phyloP scores from a whole-genome alignment of 108 stramenopile genomes.

The Schizochytrium sp. region DNA sequence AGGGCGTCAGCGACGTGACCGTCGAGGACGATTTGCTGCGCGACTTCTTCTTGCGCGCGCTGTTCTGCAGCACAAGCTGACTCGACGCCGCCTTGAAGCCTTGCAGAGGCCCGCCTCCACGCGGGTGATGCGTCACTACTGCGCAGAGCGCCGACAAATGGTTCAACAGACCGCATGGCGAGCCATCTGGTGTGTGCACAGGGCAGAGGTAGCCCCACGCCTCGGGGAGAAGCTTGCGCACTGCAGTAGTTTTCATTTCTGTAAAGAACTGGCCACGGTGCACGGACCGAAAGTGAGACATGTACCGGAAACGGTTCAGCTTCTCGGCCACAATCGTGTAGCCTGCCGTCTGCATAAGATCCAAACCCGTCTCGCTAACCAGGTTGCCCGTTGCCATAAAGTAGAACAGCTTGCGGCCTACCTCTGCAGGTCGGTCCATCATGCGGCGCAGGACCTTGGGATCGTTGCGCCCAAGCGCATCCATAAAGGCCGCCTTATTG shows the following conservation, averaged over 20 bases:
- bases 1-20: not conserved
- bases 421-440: constrained; percentile 16
- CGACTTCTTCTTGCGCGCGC: constrained; percentile 16
- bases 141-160: constrained; percentile 73
- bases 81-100: not conserved
- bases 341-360: constrained; percentile 94
- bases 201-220: constrained; percentile 98
- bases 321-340: constrained; percentile 96
- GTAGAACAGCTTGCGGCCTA: constrained; percentile 67
- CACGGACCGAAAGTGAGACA: constrained; percentile 92
- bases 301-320: constrained; percentile 86
- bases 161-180: constrained; percentile 93
- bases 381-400: constrained; percentile 93
- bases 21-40: not conserved
- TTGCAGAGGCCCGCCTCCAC: not conserved
- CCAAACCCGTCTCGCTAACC: constrained; percentile 76
- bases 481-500: constrained; percentile 34
- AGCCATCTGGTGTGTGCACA: constrained; percentile 98
- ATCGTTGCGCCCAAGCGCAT: constrained; percentile 25
- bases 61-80: not conserved
- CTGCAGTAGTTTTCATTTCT: constrained; percentile 98
- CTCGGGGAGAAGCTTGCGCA: constrained; percentile 92
- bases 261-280: constrained; percentile 98
- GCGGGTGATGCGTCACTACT: constrained; percentile 27
- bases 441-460: constrained; percentile 9